Conservation (phyloP, 116 monocot species). For the Posidonia oceanica region DNA sequence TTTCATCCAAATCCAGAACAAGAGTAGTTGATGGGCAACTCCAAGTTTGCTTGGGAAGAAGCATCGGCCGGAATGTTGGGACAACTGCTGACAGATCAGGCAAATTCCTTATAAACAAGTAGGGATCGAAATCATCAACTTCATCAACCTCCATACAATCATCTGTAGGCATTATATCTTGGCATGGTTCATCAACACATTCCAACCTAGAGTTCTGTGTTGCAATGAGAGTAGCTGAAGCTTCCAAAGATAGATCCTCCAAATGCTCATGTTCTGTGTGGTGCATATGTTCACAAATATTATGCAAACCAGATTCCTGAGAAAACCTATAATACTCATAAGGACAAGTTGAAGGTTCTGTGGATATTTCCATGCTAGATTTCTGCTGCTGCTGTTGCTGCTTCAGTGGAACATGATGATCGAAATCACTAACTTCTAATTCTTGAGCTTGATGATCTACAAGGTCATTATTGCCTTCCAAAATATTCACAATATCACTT, state of each 20-base stretch:
- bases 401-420: constrained; percentile 4
- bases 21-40: constrained; percentile 93
- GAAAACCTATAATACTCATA: too few species aligned
- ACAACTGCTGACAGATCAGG: constrained; percentile 80
- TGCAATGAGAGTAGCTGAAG: constrained; percentile 82
- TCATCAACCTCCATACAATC: constrained; percentile 55
- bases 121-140: constrained; percentile 68
- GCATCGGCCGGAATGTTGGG: constrained; percentile 76
- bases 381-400: neutral
- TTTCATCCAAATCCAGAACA: constrained; percentile 98
- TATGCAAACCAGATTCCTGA: too few species aligned
- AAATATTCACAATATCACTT: constrained; percentile 22
- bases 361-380: too few species aligned
- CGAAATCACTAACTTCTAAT: constrained; percentile 4
- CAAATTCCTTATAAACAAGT: constrained; percentile 82
- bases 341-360: constrained; percentile 7
- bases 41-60: constrained; percentile 93
- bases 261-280: constrained; percentile 7
- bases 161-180: constrained; percentile 62
- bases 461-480: constrained; percentile 10
- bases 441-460: constrained; percentile 11
- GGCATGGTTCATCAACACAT: constrained; percentile 75
- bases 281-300: too few species aligned
- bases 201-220: constrained; percentile 88
- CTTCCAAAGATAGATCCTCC: constrained; percentile 68